phyloP scores from a whole-genome alignment of 495 filamentous ascomycete genomes.

The Tuber magnatum region DNA sequence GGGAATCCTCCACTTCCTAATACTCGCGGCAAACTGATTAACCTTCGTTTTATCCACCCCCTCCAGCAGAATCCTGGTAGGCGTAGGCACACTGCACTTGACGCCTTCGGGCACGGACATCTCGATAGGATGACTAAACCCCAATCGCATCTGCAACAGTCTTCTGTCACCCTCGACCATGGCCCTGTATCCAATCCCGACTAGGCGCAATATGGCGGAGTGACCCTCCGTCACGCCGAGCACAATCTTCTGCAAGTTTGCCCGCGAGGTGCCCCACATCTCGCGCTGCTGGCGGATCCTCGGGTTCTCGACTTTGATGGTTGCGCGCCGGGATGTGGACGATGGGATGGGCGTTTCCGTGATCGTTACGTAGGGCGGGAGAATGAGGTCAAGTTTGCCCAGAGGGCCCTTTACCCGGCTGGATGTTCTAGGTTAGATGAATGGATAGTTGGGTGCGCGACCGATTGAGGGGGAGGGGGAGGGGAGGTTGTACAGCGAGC shows the following conservation, averaged over 20 bases:
- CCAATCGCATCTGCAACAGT: constrained; percentile 86
- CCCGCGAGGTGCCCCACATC: constrained; percentile 95
- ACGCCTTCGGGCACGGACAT: constrained; percentile 73
- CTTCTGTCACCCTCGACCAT: constrained; percentile 59
- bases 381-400: constrained; percentile 52
- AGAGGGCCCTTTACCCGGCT: constrained; percentile 38
- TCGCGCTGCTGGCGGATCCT: constrained; percentile 67
- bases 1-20: constrained; percentile 78
- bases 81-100: constrained; percentile 79
- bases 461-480: constrained; percentile 9
- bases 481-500: constrained; percentile 51
- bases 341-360: constrained; percentile 56
- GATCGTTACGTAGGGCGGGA: constrained; percentile 61
- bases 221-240: constrained; percentile 94
- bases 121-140: constrained; percentile 92
- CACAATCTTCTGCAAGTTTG: constrained; percentile 82
- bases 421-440: constrained; percentile 33
- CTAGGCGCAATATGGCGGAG: constrained; percentile 79
- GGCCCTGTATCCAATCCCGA: constrained; percentile 95
- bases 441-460: not conserved
- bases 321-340: constrained; percentile 52
- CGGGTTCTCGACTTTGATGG: constrained; percentile 58
- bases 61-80: constrained; percentile 88
- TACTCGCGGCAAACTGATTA: constrained; percentile 81
- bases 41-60: constrained; percentile 75